phyloP scores from a whole-genome alignment of 2,329 filamentous ascomycete species.

The Ophiostoma ips region DNA sequence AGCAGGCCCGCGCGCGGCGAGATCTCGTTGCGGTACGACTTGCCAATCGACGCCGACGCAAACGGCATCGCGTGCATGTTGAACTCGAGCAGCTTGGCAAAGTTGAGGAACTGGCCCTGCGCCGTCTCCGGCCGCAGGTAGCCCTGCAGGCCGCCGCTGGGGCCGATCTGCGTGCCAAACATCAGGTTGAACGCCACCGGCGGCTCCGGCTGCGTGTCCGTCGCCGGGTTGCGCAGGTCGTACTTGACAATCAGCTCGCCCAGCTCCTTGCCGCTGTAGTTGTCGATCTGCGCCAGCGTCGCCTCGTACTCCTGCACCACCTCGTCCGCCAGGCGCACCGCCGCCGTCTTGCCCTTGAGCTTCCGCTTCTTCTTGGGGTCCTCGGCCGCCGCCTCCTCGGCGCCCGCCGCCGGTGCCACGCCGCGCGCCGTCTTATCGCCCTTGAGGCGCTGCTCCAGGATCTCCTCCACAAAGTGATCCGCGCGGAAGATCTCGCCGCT shows the following conservation, averaged over 20 bases:
- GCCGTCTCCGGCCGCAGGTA: slow-evolving; percentile 91
- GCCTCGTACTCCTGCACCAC: slow-evolving; percentile 84
- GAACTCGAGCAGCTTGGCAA: slow-evolving; percentile 83
- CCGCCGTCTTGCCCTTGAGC: slow-evolving; percentile 73
- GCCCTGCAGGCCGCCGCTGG: slow-evolving; percentile 69
- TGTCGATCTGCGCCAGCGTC: slow-evolving; percentile 84
- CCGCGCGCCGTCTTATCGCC: slow-evolving; percentile 88
- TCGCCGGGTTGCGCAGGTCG: slow-evolving; percentile 77
- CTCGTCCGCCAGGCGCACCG: slow-evolving; percentile 73
- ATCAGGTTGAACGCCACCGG: slow-evolving; percentile 96
- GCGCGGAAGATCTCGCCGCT: slow-evolving; percentile 92
- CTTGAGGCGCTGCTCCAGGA: slow-evolving; percentile 75
- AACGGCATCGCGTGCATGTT: slow-evolving; percentile 95
- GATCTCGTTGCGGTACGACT: slow-evolving; percentile 97
- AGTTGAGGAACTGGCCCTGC: slow-evolving; percentile 96
- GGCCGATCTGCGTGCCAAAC: slow-evolving; percentile 91
- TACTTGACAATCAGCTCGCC: slow-evolving; percentile 82
- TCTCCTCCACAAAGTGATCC: slow-evolving; percentile 91
- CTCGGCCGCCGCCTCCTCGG: slow-evolving; percentile 35
- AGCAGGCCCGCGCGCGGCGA: slow-evolving; percentile 83
- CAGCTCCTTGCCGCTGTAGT: slow-evolving; percentile 78
- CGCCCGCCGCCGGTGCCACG: slow-evolving; percentile 50
- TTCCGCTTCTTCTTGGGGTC: slow-evolving; percentile 53
- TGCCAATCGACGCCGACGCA: slow-evolving; percentile 91
- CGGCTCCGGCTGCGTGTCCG: slow-evolving; percentile 59